Base-by-base conservation (phyloP, 441 rosid genomes). In the Corymbia calophylla region DNA sequence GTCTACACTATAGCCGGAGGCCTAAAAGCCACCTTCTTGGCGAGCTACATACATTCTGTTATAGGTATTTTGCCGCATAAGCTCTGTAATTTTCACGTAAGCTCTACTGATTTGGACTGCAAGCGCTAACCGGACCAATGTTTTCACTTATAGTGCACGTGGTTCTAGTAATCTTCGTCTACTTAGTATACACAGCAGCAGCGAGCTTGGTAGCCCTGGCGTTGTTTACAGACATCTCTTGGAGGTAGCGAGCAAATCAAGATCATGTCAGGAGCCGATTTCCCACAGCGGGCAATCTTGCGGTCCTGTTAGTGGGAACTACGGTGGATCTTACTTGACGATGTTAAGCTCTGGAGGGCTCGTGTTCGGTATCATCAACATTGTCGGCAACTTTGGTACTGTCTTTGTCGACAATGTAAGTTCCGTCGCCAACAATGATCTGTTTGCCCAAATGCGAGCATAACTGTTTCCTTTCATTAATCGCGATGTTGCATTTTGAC, bases 341-440 rank as follows among this genome's bases (percentile, higher is more conserved):
- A 97, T 97, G 97, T 87, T 96, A 92, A 97, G 99, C 90, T 97
- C 99, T 2, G 99, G 99, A 15, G 99, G 99, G 35, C 95, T 97
- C 54, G 94, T 96, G 89, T 97, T 97, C 15, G 99, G 99, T 88
- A 94, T 97, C 35, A 97, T 97, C 89, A 97, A 97, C 92, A 93
- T 97, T 47, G 97, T 95, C 3, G 99, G 99, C 48, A 97, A 97
- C 93, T 97, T 97, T 8, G 99, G 99, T 92, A 96, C 98, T 1
- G 97, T 97, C 91, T 97, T 97, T 86, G 98, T 96, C 5, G 99
- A 97, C 93, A 97, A 97, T 64, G 99, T 97, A 88, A 93, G 97
- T 87, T 48, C 29, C 15, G 2, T 47, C 49, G 44, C n/a, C 16
- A 10, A 77, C n/a, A 44, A 44, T 77, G 53, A 48, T 44, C 18